These are phyloP conservation scores for peach (Prunus persica) DNA, from an alignment of 306 rosid genomes.

Conservation along the genomic window DNA sequence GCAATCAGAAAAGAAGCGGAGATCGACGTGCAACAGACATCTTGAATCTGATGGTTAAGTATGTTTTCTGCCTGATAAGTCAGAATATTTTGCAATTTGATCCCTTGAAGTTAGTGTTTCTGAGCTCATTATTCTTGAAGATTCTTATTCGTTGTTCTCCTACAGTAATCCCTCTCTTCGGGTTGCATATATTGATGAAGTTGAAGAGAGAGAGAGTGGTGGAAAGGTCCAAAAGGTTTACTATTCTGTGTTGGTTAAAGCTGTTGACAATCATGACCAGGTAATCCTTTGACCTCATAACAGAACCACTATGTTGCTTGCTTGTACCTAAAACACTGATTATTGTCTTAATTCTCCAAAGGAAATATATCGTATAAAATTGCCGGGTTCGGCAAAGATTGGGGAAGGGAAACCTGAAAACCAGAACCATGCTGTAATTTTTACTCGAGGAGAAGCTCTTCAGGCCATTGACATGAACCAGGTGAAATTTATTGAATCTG, in stretches of 20 bases:
- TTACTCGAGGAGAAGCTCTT: constrained; percentile 97
- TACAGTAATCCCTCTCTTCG: constrained; percentile 90
- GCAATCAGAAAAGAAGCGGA: constrained; percentile 92
- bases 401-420: constrained; percentile 99
- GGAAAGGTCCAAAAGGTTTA: constrained; percentile 85
- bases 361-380: constrained; percentile 92
- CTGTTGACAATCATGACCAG: constrained; percentile 86
- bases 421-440: constrained; percentile 92
- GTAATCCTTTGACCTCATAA: constrained; percentile 38
- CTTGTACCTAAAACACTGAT: constrained; percentile 19
- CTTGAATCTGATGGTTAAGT: constrained; percentile 96
- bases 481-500: constrained; percentile 41
- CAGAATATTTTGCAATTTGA: constrained; percentile 20
- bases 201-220: constrained; percentile 82
- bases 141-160: constrained; percentile 21
- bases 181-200: constrained; percentile 97
- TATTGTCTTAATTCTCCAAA: constrained; percentile 32
- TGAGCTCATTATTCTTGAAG: constrained; percentile 25
- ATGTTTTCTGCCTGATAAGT: constrained; percentile 46
- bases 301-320: constrained; percentile 10
- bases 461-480: constrained; percentile 99
- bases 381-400: constrained; percentile 84
- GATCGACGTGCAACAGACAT: constrained; percentile 97
- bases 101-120: constrained; percentile 16
- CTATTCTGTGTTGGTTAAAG: constrained; percentile 91